A percentile compares a stretch with the other conserved stretches of the same genome.
These are phyloP conservation scores for Citrus australasica DNA, from an alignment of 345 rosid species.

Conservation along the genomic window DNA sequence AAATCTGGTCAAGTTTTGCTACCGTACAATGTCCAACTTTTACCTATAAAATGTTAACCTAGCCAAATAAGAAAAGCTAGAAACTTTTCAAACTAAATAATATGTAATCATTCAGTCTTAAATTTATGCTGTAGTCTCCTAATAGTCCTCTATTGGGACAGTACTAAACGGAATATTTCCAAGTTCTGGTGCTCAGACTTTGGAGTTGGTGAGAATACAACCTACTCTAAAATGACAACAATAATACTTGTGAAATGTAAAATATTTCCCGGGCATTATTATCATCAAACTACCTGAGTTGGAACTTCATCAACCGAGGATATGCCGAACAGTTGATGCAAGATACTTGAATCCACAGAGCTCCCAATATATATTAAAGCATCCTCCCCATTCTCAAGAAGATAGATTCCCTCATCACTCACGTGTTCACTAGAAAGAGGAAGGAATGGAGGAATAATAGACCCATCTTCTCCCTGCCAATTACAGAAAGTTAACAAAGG, in stretches of 20 bases:
- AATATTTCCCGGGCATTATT: background rate
- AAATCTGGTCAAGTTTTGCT: background rate
- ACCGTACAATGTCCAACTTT: background rate
- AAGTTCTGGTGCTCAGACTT: background rate
- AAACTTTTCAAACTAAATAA: background rate
- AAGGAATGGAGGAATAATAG: conserved; percentile 55
- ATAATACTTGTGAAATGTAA: background rate
- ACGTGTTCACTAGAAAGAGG: conserved; percentile 88
- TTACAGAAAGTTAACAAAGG: conserved; percentile 7
- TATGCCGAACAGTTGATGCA: conserved; percentile 64
- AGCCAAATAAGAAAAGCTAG: background rate
- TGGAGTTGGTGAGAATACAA: background rate
- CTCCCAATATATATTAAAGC: conserved; percentile 77
- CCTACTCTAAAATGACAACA: conserved; percentile 1
- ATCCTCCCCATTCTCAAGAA: conserved; percentile 94
- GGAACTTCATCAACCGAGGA: conserved; percentile 63
- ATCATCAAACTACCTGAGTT: conserved; percentile 51
- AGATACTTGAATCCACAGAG: conserved; percentile 54
- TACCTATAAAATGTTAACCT: background rate
- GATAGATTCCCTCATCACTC: conserved; percentile 78
- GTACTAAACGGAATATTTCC: background rate
- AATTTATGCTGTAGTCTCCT: background rate
- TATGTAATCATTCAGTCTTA: background rate
- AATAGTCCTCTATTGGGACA: background rate
- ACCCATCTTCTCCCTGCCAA: conserved; percentile 58